A percentile compares a stretch with the other conserved stretches of the same genome.
Conservation (phyloP, 2,329 filamentous ascomycete species). For the Anisogramma anomala region DNA sequence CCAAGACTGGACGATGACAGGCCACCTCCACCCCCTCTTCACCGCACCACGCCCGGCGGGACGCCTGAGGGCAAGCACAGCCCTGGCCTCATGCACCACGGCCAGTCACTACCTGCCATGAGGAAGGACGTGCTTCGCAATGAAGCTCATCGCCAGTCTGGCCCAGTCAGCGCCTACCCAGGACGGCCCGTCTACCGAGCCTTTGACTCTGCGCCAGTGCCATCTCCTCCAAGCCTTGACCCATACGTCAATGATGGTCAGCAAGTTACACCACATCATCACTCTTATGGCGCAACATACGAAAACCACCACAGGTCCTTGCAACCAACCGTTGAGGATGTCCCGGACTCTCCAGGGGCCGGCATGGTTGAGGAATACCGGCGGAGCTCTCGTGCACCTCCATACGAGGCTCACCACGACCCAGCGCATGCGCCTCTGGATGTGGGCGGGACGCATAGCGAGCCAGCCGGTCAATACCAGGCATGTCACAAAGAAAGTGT, state of each 20-base stretch:
- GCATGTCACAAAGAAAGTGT: constrained; percentile 20
- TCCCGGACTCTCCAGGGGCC: constrained; percentile 38
- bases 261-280: constrained; percentile 31
- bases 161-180: constrained; percentile 34
- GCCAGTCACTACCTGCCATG: constrained; percentile 34
- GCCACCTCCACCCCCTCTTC: constrained; percentile 46
- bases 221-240: constrained; percentile 21
- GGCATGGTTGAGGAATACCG: constrained; percentile 18
- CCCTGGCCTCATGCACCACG: constrained; percentile 1
- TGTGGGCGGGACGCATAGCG: constrained; percentile 27
- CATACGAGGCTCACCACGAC: constrained; percentile 26
- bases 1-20: constrained; percentile 28
- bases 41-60: constrained; percentile 31
- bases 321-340: constrained; percentile 55
- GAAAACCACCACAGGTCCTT: constrained; percentile 38
- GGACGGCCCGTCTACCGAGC: constrained; percentile 42
- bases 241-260: constrained; percentile 23
- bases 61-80: constrained; percentile 7
- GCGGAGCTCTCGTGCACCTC: constrained; percentile 19
- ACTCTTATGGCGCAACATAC: constrained; percentile 38
- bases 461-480: constrained; percentile 20
- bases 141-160: constrained; percentile 44
- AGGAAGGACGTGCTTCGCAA: constrained; percentile 46
- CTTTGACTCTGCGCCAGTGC: constrained; percentile 35
- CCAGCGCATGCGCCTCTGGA: constrained; percentile 35